Percentiles rank a stretch among this genome's conserved stretches.
Evolutionary conservation across 495 filamentous ascomycete genomes (phyloP).

Genomic region (Penicillium roqueforti): DNA sequence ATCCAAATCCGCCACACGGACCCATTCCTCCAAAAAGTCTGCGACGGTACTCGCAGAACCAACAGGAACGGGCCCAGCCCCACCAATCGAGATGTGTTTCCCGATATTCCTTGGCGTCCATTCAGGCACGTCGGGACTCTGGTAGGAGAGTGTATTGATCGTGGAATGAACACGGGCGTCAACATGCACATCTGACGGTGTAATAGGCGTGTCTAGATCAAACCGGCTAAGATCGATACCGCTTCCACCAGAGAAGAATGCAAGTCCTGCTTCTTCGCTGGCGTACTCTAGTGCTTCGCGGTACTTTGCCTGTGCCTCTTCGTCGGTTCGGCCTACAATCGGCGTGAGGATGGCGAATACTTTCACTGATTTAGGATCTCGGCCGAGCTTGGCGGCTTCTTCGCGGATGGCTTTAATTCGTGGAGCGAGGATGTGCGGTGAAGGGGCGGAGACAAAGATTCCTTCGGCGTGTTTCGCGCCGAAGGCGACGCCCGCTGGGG

Average conservation of each 20-base stretch:
- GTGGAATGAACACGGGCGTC: constrained; percentile 10
- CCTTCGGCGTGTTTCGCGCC: too few relatives aligned
- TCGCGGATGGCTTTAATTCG: too few relatives aligned
- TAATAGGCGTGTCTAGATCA: constrained; percentile 12
- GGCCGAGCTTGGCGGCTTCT: constrained; percentile 19
- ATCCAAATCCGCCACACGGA: background rate
- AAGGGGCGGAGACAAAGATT: too few relatives aligned
- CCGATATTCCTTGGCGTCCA: constrained; percentile 20
- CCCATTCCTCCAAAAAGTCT: background rate
- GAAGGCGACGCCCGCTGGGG: too few relatives aligned
- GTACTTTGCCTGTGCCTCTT: constrained; percentile 41
- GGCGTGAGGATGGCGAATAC: constrained; percentile 37
- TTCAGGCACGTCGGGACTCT: constrained; percentile 18
- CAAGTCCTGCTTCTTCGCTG: constrained; percentile 27
- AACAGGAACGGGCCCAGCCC: constrained; percentile 13
- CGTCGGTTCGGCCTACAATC: constrained; percentile 39
- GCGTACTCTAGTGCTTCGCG: constrained; percentile 31
- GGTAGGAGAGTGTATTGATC: constrained; percentile 7
- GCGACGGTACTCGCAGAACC: constrained; percentile 3
- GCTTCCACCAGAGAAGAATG: too few relatives aligned
- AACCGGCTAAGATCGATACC: constrained; percentile 35
- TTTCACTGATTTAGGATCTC: constrained; percentile 36
- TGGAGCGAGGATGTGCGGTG: too few relatives aligned
- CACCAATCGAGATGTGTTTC: constrained; percentile 16
- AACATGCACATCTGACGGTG: constrained; percentile 8